Percentiles rank a stretch among this genome's conserved stretches.
phyloP scores from a whole-genome alignment of 257 asterid species.

The Solanum virginianum region DNA sequence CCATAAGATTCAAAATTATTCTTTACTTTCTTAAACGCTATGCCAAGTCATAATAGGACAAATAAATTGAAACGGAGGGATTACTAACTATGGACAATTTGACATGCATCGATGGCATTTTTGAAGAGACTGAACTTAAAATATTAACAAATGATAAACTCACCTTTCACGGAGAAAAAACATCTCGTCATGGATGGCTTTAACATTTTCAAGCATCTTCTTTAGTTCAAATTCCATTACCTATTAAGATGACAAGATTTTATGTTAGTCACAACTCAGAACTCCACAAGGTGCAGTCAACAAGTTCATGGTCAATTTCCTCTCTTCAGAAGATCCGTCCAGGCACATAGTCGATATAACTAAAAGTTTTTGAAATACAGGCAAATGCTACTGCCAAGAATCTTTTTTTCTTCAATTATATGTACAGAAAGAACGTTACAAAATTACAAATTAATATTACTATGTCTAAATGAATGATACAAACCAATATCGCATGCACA shows the following conservation, averaged over 20 bases:
- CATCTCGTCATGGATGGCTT: slow-evolving; percentile 76
- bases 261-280: background rate
- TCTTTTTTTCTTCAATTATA: background rate
- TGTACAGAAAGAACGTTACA: background rate
- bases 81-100: background rate
- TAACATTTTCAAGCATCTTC: slow-evolving; percentile 58
- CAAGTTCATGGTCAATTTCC: background rate
- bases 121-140: background rate
- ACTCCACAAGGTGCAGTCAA: background rate
- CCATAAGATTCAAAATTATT: background rate
- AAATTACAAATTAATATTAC: background rate
- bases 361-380: background rate
- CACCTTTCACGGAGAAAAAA: slow-evolving; percentile 73
- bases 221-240: slow-evolving; percentile 69
- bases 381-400: background rate
- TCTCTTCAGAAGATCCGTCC: background rate
- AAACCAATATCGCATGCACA: background rate
- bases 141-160: background rate
- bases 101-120: background rate
- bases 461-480: background rate
- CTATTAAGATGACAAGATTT: slow-evolving; percentile 13
- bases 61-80: background rate
- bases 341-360: background rate
- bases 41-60: background rate
- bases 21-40: background rate